phyloP scores from a whole-genome alignment of 306 rosid species.

The Canavalia ensiformis region DNA sequence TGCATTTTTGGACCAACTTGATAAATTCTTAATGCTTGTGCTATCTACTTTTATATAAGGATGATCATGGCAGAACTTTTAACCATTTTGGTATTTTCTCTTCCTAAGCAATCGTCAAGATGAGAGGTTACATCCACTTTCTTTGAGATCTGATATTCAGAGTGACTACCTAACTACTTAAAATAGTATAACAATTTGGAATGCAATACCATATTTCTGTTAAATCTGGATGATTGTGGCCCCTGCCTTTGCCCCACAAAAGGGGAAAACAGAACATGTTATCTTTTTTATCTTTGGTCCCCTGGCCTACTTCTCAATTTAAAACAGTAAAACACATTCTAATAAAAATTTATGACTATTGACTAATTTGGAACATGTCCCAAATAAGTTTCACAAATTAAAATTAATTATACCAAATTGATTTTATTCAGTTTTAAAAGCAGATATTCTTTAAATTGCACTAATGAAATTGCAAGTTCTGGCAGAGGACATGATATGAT shows the following conservation, averaged over 20 bases:
- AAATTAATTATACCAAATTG: no score
- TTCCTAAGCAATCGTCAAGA: not conserved
- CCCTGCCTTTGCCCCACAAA: not conserved
- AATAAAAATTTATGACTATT: no score
- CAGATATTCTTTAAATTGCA: conserved; percentile 15
- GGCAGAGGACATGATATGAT: conserved; percentile 22
- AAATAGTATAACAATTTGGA: conserved; percentile 7
- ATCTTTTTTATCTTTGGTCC: not conserved
- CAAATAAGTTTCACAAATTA: no score
- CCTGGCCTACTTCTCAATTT: no score
- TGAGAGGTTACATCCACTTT: not conserved
- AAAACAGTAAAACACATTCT: no score
- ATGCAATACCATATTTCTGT: not conserved
- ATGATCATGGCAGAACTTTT: conserved; percentile 9
- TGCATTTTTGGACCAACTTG: no score
- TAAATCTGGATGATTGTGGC: conserved; percentile 1
- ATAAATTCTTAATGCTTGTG: not conserved
- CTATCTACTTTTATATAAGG: not conserved
- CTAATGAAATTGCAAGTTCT: not conserved
- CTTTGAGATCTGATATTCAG: not conserved
- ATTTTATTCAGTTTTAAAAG: no score
- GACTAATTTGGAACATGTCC: no score
- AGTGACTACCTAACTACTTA: not conserved
- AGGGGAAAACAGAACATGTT: conserved; percentile 24
- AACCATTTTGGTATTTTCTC: not conserved